Conservation (phyloP, 1,284 basidiomycete species). For the Chalciporus piperatoides region DNA sequence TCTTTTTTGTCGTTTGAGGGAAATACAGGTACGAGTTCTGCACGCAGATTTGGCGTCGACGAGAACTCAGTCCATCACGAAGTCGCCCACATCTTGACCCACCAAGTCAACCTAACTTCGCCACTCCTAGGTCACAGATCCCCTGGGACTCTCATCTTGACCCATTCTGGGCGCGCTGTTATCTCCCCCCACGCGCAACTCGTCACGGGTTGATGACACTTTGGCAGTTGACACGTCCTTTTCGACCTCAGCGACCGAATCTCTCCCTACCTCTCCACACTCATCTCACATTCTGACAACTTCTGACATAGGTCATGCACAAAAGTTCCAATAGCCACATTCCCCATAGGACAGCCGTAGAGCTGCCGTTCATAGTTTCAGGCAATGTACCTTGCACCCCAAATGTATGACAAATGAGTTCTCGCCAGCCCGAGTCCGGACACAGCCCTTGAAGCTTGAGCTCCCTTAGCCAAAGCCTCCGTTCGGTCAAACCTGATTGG, state of each 20-base stretch:
- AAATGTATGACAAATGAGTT: not conserved
- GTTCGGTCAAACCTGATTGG: not conserved
- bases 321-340: not conserved
- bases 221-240: not conserved
- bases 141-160: conserved; percentile 2
- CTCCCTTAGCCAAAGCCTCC: too few relatives aligned
- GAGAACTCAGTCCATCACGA: conserved; percentile 16
- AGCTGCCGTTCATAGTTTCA: not conserved
- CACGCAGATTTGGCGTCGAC: conserved; percentile 11
- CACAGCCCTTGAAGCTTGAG: not conserved
- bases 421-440: conserved; percentile 3
- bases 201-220: conserved; percentile 1
- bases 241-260: not conserved
- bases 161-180: not conserved
- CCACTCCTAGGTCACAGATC: not conserved
- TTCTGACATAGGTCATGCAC: not conserved
- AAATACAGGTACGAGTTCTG: conserved; percentile 20
- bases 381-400: conserved; percentile 9
- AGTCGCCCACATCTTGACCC: conserved; percentile 3
- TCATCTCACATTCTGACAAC: not conserved
- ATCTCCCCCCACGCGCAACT: conserved; percentile 12
- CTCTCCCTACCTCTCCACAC: not conserved
- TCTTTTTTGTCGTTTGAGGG: conserved; percentile 14
- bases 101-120: not conserved
- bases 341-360: not conserved